Evolutionary conservation across 495 filamentous ascomycete genomes (phyloP).

Genomic region (Neurospora tetraspora): DNA sequence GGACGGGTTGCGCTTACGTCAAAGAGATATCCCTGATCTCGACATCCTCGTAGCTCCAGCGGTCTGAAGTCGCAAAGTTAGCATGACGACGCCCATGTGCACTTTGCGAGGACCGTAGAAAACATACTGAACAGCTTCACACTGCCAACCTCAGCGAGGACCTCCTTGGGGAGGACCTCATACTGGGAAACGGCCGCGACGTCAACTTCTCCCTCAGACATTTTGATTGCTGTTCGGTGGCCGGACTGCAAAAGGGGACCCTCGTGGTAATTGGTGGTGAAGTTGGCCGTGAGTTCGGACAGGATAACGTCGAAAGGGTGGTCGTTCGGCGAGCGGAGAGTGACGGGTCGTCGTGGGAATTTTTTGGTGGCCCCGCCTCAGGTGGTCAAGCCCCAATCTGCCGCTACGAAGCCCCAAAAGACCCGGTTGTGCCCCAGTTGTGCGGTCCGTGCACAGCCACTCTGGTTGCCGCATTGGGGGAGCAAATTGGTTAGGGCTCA

Average conservation of each 20-base stretch:
- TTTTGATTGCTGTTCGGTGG: constrained; percentile 40
- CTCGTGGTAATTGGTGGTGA: constrained; percentile 1
- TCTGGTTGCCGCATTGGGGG: constrained; percentile 1
- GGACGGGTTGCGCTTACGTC: constrained; percentile 61
- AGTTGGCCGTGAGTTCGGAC: not conserved
- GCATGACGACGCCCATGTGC: constrained; percentile 6
- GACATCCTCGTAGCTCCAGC: constrained; percentile 91
- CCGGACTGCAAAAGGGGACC: not conserved
- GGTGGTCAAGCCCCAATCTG: constrained; percentile 11
- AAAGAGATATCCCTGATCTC: constrained; percentile 99
- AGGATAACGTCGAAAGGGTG: not conserved
- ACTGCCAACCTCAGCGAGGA: constrained; percentile 77
- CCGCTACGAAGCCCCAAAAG: constrained; percentile 19
- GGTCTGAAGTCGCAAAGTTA: constrained; percentile 26
- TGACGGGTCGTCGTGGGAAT: constrained; percentile 8
- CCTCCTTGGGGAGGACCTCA: constrained; percentile 89
- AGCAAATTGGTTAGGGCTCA: constrained; percentile 22
- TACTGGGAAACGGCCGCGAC: constrained; percentile 65
- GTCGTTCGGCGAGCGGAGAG: not conserved
- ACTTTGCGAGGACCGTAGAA: constrained; percentile 20
- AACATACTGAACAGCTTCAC: constrained; percentile 86
- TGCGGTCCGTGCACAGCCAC: not conserved
- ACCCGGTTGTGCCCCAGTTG: constrained; percentile 1
- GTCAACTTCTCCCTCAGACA: constrained; percentile 98
- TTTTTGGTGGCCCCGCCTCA: constrained; percentile 31